Percentiles rank a stretch among this genome's conserved stretches.
Evolutionary conservation across 257 asterid genomes (phyloP).

Genomic region (Solanum etuberosum): DNA sequence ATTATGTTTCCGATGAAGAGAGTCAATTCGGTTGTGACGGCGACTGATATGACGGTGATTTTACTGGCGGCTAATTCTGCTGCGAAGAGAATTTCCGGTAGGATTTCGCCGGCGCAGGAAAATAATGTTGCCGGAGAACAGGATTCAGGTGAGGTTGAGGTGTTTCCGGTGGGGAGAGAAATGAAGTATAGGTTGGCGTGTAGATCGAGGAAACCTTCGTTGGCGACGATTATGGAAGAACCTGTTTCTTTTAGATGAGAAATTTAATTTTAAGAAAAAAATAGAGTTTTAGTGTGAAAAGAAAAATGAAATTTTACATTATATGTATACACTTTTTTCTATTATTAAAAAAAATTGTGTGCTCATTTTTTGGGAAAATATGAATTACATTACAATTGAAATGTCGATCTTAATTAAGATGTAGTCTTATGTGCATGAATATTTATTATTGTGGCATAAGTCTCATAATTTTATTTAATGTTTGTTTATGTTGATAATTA

Average conservation of each 20-base stretch:
- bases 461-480: not conserved
- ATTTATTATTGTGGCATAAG: not conserved
- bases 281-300: not conserved
- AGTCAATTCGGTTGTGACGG: slow-evolving; percentile 28
- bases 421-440: not conserved
- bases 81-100: slow-evolving; percentile 10
- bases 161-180: slow-evolving; percentile 1
- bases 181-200: slow-evolving; percentile 8
- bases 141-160: slow-evolving; percentile 4
- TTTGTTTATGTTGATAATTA: not conserved
- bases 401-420: too few species aligned
- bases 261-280: not conserved
- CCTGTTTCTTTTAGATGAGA: slow-evolving; percentile 10
- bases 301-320: too few species aligned
- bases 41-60: slow-evolving; percentile 31
- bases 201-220: slow-evolving; percentile 22
- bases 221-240: slow-evolving; percentile 30
- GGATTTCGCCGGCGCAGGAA: not conserved
- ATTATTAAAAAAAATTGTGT: not conserved
- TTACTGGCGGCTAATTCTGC: slow-evolving; percentile 29
- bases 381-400: too few species aligned
- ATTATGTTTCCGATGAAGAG: slow-evolving; percentile 45
- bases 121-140: not conserved
- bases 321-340: not conserved
- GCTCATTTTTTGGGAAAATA: not conserved